Evolutionary conservation across 768 basidiomycete genomes (phyloP), one percentile per base, ranked within the genome.

Genomic region (Mycena capillaripes): DNA sequence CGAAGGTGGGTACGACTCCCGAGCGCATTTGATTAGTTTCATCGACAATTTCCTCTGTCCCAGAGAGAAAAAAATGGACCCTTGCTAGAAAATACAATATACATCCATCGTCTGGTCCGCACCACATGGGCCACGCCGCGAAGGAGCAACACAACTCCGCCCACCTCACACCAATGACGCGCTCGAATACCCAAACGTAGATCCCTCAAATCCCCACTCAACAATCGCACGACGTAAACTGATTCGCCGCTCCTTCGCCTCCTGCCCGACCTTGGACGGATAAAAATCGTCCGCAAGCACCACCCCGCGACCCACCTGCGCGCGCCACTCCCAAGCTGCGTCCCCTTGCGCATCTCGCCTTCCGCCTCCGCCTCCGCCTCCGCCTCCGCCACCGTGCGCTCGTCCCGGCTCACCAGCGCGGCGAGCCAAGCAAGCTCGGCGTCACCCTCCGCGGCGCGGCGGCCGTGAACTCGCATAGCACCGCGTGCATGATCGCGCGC

Each of bases 341-440:
- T 79, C 80, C 74, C 76, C 63, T 36, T 72, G 34, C 52, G 27
- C 23, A 50, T 50, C 48, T 50, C 48, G 12, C 32, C 67, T n/a
- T n/a, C n/a, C n/a, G n/a, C n/a, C n/a, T n/a, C n/a, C n/a, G n/a
- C n/a, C n/a, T n/a, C n/a, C n/a, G n/a, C n/a, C 58, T 27, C 75
- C 73, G 44, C 83, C 81, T 63, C 79, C 81, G 40, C 81, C 79
- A 72, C 72, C 7, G 88, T 87, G 53, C 89, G 86, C 34, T 84
- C 79, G 0, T 89, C 87, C 53, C n/a, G n/a, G n/a, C 88, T 86
- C 29, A 92, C 84, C 11, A 97, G 80, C 44, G 87, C 89, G 4
- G 91, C 90, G 30, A 98, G 82, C 36, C n/a, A n/a, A n/a, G n/a
- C n/a, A n/a, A 98, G 81, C 74, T 97, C 96, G 5, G 95, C 96